Percentiles rank a stretch among this genome's conserved stretches.
Conservation (phyloP, 208 protist species). For the Lotmaria passim region DNA sequence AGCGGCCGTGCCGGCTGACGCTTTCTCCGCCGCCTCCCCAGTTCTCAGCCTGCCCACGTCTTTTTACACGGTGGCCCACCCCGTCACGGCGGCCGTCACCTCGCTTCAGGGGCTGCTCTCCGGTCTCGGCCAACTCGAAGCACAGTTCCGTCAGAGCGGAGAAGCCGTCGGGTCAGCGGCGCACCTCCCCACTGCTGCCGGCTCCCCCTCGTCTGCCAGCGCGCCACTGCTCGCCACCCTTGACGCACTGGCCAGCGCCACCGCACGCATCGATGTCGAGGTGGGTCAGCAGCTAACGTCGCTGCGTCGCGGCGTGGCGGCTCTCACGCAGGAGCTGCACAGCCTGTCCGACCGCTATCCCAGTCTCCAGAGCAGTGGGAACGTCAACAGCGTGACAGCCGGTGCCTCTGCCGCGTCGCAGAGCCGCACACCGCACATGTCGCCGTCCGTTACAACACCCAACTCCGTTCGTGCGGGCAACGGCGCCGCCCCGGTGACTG, state of each 20-base stretch:
- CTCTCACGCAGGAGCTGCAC: slow-evolving; percentile 27
- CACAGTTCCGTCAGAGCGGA: slow-evolving; percentile 3
- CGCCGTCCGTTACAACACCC: slow-evolving; percentile 4
- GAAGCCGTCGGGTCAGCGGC: not conserved
- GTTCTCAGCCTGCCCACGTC: not conserved
- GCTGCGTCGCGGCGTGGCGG: slow-evolving; percentile 38
- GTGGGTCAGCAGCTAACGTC: slow-evolving; percentile 31
- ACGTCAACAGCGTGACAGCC: not conserved
- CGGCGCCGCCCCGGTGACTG: not conserved
- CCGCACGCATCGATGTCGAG: slow-evolving; percentile 28
- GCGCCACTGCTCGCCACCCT: slow-evolving; percentile 28
- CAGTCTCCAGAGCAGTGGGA: slow-evolving; percentile 4
- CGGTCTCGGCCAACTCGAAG: not conserved
- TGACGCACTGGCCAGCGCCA: slow-evolving; percentile 21
- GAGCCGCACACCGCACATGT: slow-evolving; percentile 8
- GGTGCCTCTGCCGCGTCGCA: not conserved
- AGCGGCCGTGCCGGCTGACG: not conserved
- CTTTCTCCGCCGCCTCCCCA: not conserved
- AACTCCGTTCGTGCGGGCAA: not conserved
- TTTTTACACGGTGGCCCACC: not conserved
- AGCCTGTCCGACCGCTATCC: slow-evolving; percentile 27
- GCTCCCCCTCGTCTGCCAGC: not conserved
- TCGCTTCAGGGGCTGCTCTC: slow-evolving; percentile 6
- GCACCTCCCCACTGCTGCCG: not conserved
- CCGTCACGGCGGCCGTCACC: not conserved